These are phyloP conservation scores for Plasmodium berghei DNA, from an alignment of 169 alveolate species.

Conservation along the genomic window DNA sequence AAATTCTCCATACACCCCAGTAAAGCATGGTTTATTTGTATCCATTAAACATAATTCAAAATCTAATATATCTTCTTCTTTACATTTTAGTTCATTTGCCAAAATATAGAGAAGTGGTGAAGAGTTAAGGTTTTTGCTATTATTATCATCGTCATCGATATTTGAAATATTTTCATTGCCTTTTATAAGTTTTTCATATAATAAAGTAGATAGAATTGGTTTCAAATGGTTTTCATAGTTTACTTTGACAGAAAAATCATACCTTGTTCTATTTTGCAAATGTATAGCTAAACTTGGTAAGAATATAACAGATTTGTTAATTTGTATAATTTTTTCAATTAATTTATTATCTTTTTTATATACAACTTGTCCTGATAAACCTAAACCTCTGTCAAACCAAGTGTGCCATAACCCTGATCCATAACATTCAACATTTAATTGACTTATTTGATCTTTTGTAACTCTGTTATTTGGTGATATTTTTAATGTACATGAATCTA, in stretches of 20 bases:
- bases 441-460: conserved; percentile 28
- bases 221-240: conserved; percentile 92
- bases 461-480: conserved; percentile 53
- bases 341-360: conserved; percentile 85
- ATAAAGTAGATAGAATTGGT: conserved; percentile 86
- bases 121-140: conserved; percentile 15
- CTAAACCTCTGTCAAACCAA: conserved; percentile 98
- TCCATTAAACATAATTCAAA: conserved; percentile 95
- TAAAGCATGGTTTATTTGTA: conserved; percentile 88
- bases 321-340: conserved; percentile 89
- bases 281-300: conserved; percentile 97
- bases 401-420: conserved; percentile 99
- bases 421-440: conserved; percentile 82
- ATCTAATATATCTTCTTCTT: conserved; percentile 83
- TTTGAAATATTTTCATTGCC: background rate
- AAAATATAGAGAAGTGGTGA: conserved; percentile 46
- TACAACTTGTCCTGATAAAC: conserved; percentile 96
- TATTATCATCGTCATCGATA: background rate
- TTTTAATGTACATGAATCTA: conserved; percentile 55
- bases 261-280: conserved; percentile 85
- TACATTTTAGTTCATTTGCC: conserved; percentile 79
- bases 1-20: conserved; percentile 96
- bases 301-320: conserved; percentile 91
- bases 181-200: conserved; percentile 21
- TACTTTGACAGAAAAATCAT: conserved; percentile 83